Base-by-base conservation (phyloP, 2,329 filamentous ascomycete species). In the Saccharata proteae region DNA sequence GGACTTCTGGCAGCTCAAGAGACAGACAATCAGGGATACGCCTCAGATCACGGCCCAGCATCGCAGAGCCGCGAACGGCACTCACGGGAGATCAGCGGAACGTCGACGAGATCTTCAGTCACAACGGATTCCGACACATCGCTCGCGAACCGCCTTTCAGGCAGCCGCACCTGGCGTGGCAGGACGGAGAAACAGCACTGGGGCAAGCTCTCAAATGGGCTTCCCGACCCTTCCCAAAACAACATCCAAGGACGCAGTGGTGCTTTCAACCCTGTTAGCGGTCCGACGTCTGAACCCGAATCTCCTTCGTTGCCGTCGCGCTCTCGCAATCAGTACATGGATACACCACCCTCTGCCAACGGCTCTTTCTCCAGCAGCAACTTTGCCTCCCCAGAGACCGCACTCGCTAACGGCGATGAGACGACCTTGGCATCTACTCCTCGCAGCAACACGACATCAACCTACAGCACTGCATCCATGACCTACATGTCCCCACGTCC, bases 1-100 rank as follows among this genome's bases (percentile, higher is more conserved):
- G 52, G 52, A 10, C 42, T 57, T 4, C 36, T 57, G 2, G 55
- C 52, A 6, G 52, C 52, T 1, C 48, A 54, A 16, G 46, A 48
- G 7, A 46, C 52, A 29, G 49, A 55, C 13, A 28, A 34, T 23
- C 47, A 54, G 39, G 49, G 51, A 9, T 45, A 50, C 3, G 50
- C 46, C 4, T 45, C 43, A 5, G 48, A 45, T 20, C 42, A 47
- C 16, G 49, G 51, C 19, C 35, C 43, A 2, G 15, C 22, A 6
- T 23, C 30, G 13, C 22, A 29, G 22, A 28, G 17, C 8, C 32
- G 32, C 13, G 32, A 35, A n/a, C n/a, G n/a, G n/a, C n/a, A n/a
- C n/a, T n/a, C n/a, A n/a, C n/a, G n/a, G 19, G n/a, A 21, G 32
- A 35, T 10, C 27, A 30, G 13, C 27, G 29, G 11, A 22, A 28